phyloP scores from a whole-genome alignment of 352 stramenopile genomes.

The Pythium rishiriense region DNA sequence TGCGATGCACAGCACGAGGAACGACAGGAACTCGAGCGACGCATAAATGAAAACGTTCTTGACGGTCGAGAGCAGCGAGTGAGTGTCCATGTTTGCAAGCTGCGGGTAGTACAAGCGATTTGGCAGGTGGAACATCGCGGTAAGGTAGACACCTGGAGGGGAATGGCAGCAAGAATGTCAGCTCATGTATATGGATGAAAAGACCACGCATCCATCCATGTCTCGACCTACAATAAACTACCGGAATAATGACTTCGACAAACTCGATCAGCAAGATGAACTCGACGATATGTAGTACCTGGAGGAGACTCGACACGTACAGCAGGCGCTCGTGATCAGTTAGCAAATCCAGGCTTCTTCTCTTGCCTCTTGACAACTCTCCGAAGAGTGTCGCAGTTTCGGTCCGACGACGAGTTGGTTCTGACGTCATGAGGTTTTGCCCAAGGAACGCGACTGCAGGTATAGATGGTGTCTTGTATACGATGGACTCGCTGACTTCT shows the following conservation, averaged over 20 bases:
- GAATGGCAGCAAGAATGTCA: neutral
- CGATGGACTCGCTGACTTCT: too few species aligned
- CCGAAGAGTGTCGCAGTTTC: neutral
- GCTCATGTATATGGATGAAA: neutral
- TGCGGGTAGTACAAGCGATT: constrained; percentile 1
- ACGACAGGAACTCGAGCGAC: constrained; percentile 1
- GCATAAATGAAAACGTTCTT: neutral
- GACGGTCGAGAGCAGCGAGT: neutral
- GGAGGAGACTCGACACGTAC: constrained; percentile 7
- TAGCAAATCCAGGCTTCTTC: neutral
- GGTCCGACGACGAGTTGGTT: neutral
- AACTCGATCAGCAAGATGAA: constrained; percentile 31
- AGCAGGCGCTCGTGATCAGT: neutral
- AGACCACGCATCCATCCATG: neutral
- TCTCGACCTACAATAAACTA: constrained; percentile 35
- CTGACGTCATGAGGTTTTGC: neutral
- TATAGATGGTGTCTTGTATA: too few species aligned
- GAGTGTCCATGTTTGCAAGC: neutral
- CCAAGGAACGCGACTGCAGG: neutral
- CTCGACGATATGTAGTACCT: constrained; percentile 23
- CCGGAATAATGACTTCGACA: constrained; percentile 27
- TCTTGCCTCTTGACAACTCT: neutral
- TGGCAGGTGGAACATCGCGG: constrained; percentile 5
- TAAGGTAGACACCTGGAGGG: constrained; percentile 4
- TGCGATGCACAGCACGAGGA: neutral